Conservation (phyloP, 441 rosid species). For the Erysimum pusillum region DNA sequence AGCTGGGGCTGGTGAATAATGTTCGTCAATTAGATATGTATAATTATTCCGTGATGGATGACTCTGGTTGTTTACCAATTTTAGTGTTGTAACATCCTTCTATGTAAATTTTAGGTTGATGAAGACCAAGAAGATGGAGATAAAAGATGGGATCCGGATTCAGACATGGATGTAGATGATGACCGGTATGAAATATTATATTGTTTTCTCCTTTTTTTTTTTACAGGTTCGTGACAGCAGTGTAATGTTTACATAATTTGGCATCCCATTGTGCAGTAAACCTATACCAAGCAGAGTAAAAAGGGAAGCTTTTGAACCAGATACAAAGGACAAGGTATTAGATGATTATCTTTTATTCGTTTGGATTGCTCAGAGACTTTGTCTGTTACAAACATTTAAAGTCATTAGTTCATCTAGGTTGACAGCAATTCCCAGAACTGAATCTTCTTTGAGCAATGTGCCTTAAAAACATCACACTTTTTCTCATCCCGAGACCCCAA, state of each 20-base stretch:
- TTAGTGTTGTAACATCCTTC: conserved; percentile 29
- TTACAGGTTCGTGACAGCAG: conserved; percentile 7
- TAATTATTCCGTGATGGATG: conserved; percentile 15
- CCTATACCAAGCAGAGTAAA: conserved; percentile 75
- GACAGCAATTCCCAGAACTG: conserved; percentile 16
- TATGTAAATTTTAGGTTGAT: conserved; percentile 57
- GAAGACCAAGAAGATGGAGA: conserved; percentile 75
- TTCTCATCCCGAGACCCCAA: conserved; percentile 13
- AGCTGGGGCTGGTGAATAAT: conserved; percentile 2
- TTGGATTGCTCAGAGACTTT: conserved; percentile 17
- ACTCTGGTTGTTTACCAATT: conserved; percentile 14
- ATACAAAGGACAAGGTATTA: conserved; percentile 67
- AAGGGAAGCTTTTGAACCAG: conserved; percentile 76
- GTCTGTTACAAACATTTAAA: conserved; percentile 3
- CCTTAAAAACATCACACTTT: conserved; percentile 13
- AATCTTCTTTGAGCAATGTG: background rate
- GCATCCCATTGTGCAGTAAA: conserved; percentile 59
- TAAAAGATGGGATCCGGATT: conserved; percentile 75
- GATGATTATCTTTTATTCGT: conserved; percentile 18
- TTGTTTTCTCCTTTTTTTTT: background rate
- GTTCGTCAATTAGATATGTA: conserved; percentile 16
- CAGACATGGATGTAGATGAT: conserved; percentile 73
- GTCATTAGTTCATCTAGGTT: conserved; percentile 24
- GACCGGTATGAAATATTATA: conserved; percentile 57
- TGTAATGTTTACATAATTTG: conserved; percentile 30